Base-by-base conservation (phyloP, 441 rosid species). In the Caryocar brasiliense region DNA sequence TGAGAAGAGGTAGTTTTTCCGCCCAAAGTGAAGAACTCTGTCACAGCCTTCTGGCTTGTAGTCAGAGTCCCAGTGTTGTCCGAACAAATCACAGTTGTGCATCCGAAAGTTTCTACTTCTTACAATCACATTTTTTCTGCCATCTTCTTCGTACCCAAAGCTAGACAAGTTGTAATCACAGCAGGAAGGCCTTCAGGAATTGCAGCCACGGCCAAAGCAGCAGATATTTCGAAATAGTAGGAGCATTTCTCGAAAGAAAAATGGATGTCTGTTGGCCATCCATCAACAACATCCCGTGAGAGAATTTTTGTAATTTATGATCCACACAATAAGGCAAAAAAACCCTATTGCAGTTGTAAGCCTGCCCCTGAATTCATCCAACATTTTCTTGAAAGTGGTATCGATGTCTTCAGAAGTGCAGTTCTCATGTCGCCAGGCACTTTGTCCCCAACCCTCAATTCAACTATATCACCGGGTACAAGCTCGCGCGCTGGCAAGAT, bases 151-250 rank as follows among this genome's bases (percentile, higher is more conserved):
- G 97, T 89, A 33, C 97, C 95, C 40, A 89, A 62, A 42, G 95
- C 95, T 64, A 89, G 64, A 70, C 83, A 83, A 7, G 95, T 86
- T 0, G 97, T 89, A 56, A 89, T 85, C 41, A 89, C 97, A 1
- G 97, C 95, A 29, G 97, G 97, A 58, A 89, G 83, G 47, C 97
- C 97, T 72, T 89, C 97, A 0, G 97, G 97, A 37, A 88, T 88
- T n/a, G 97, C 97, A 7, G 95, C 97, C 25, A 88, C 95, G 17
- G 97, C 95, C 10, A 89, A 78, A 28, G 97, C 91, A 54, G 83
- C 91, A 1, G 94, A 93, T 51, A 89, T 89, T 59, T 89, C 83
- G 73, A 89, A 85, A 71, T 89, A 89, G 63, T 85, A 89, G 22
- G 95, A 85, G 58, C 95, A 85, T 58, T 83, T 89, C 70, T 80